Base-by-base conservation (phyloP, 2,329 filamentous ascomycete species). In the Didymella pinodella region DNA sequence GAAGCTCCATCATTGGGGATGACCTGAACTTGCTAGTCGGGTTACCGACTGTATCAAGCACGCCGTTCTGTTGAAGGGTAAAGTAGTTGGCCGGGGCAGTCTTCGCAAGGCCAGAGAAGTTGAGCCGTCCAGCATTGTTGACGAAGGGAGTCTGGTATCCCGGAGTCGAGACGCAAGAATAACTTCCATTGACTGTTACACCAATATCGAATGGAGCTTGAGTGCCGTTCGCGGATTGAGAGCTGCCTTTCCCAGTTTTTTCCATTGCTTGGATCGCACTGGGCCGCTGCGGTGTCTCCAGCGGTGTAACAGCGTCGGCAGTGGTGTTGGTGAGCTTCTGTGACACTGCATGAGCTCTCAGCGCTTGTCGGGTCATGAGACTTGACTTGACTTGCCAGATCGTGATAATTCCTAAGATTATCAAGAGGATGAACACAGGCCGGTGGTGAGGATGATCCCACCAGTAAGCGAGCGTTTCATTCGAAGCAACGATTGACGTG, bases 41-140 rank as follows among this genome's bases (percentile, higher is more conserved):
- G 10, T 46, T 58, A 2, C 56, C 45, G 25, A 40, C 40, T 12
- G 16, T 18, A 12, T 45, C 12, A 10, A 58, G 45, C 25, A 53
- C 8, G 22, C 29, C 45, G 2, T 40, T 43, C 1, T 26, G 29
- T n/a, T 29, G 36, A 7, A 58, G 48, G 5, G 55, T 58, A 2
- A 28, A 18, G 32, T 49, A 58, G 26, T 14, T 48, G 14, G 31
- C 25, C 1, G 49, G 38, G 5, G 55, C 55, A 10, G 29, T 22
- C 10, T 34, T 32, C 4, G 36, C 29, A 6, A 58, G 55, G 20
- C 7, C 22, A 2, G 44, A 53, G 49, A 58, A 58, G 25, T 32
- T 53, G 11, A 8, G 11, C 2, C 14, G 26, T 22, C 28, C 47
- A n/a, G 18, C 2, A 14, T 12, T 4, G 12, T 28, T n/a, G 3